Base-by-base conservation (phyloP, 345 rosid genomes). In the Rubroshorea leprosula region DNA sequence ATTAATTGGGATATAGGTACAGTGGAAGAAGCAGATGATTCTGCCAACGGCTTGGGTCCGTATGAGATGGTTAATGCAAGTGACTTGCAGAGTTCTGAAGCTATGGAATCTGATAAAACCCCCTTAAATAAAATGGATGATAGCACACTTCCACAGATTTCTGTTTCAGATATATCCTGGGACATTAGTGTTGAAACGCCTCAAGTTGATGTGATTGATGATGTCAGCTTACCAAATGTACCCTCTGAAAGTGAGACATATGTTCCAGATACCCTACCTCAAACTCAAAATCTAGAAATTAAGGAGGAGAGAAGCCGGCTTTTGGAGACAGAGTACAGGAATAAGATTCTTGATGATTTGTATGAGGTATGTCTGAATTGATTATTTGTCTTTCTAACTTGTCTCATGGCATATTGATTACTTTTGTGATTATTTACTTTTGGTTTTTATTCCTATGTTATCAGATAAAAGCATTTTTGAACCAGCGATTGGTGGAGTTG, bases 1-100 rank as follows among this genome's bases (percentile, higher is more conserved):
- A 93, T 93, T 72, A 91, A 89, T 75, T 86, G 99, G 99, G 99
- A 89, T 71, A 85, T 89, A 68, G 86, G 89, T 52, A 69, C 82
- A 66, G 74, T 76, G 61, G 99, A 85, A 75, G 97, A 85, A 75
- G 74, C 80, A 49, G 89, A 86, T 67, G 86, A 86, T 57, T 31
- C 61, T 59, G 81, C 89, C 55, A 82, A 89, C 72, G 99, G 87
- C 64, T 71, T 93, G 67, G 97, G 94, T 52, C 86, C 96, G 22
- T 93, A 89, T 66, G 97, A 93, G 69, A 83, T 89, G 0, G 89
- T 93, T 51, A 69, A 85, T 62, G 97, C 96, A 57, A 84, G 82
- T 54, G 95, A 91, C 72, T 65, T 75, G 25, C 76, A 64, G 62
- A 68, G 51, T 72, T 58, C 83, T 72, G 81, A 77, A 72, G 74